phyloP scores from a whole-genome alignment of 306 rosid genomes.

The Ceratonia siliqua region DNA sequence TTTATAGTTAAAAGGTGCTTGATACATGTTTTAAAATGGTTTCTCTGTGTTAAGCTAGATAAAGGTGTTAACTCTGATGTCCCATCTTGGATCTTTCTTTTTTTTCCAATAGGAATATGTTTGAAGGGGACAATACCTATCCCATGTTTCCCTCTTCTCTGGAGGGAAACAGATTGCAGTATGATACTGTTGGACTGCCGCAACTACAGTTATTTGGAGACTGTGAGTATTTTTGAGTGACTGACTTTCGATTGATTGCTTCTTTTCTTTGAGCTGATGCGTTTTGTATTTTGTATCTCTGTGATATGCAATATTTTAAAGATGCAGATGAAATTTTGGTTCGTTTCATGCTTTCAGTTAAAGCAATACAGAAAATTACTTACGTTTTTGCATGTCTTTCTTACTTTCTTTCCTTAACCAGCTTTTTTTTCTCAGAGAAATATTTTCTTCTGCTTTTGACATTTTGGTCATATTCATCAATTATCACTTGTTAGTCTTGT shows the following conservation, averaged over 20 bases:
- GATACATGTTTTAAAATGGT: no score
- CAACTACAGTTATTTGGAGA: constrained; percentile 41
- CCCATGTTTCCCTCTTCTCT: constrained; percentile 26
- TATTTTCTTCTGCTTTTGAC: neutral
- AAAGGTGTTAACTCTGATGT: neutral
- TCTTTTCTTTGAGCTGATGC: neutral
- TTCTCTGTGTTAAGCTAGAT: neutral
- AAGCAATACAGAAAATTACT: neutral
- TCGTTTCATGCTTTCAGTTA: neutral
- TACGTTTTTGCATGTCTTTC: neutral
- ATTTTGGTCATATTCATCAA: neutral
- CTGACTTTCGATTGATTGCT: neutral
- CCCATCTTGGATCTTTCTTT: neutral
- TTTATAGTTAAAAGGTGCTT: neutral
- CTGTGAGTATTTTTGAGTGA: constrained; percentile 21
- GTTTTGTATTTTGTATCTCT: constrained; percentile 27
- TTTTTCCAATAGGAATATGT: constrained; percentile 15
- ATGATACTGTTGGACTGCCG: constrained; percentile 28
- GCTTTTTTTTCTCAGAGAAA: neutral
- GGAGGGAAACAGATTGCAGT: constrained; percentile 31
- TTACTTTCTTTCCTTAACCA: neutral
- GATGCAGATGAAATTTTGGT: neutral
- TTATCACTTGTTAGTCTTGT: neutral
- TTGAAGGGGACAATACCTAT: constrained; percentile 31
- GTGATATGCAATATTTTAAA: constrained; percentile 1